Evolutionary conservation across 1,139 yeast species (phyloP), one percentile per base, ranked within the genome.

Genomic region (Geotrichum histeridarum): DNA sequence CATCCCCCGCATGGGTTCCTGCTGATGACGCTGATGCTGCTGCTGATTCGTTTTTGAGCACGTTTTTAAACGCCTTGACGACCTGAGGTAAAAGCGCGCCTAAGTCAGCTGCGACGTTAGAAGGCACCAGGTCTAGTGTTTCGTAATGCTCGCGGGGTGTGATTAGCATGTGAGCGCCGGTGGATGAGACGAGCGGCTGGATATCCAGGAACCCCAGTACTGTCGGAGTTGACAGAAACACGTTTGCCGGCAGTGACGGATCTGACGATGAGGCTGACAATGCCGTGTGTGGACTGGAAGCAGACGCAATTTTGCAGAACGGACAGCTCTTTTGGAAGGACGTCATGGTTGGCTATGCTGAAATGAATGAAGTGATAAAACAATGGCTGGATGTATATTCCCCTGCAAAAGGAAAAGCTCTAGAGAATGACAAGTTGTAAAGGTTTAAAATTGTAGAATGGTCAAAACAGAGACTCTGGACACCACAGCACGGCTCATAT

Each of bases 91-190:
- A 31, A 30, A 27, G 33, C 15, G 9, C 31, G 17, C 54, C 54
- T 2, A 51, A 42, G 2, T 31, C 47, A 8, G 31, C 9, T 11
- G 50, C 81, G 4, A 55, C 53, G 60, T 86, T 94, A 65, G 84
- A 91, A 7, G 94, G 91, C 56, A 89, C 72, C 64, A 84, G 80
- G 74, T 88, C 95, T 57, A 88, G 73, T 64, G 84, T 86, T 36
- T 83, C 88, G 51, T 90, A 94, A 67, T 88, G 96, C 65, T 78
- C 75, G 65, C 89, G 85, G 55, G 96, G 96, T 58, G 87, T 84
- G 41, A 89, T 79, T 63, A 89, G 76, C 42, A 88, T 77, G 67
- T 89, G 96, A 14, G 88, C 93, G 3, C 52, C 53, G 63, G 80
- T 81, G 8, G 88, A 73, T 0, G 67, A 53, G 18, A 67, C 67